Evolutionary conservation across 2,329 filamentous ascomycete species (phyloP), one percentile per base, ranked within the genome.

Genomic region (Alternaria brassicae): DNA sequence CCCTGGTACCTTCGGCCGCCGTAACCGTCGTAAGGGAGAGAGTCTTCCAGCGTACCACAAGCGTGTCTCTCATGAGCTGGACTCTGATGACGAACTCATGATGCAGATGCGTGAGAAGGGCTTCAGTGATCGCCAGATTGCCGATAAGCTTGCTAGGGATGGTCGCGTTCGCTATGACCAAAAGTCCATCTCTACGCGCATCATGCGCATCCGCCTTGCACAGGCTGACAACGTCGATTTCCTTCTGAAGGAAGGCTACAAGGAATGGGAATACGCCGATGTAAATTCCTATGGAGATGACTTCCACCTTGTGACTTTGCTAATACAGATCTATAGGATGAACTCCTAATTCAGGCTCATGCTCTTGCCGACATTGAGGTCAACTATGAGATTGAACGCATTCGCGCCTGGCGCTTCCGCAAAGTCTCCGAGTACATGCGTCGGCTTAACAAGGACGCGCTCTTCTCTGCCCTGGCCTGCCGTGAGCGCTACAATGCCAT

Each of bases 221-320:
- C 72, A 82, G 42, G 77, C 79, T 32, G 71, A 77, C 36, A 74
- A 76, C 21, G 74, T 81, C n/a, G 81, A 84, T 57, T 76, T 78
- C 42, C 71, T 78, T 23, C 73, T 85, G 0, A 76, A 81, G 44
- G 78, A 81, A 49, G 79, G 82, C 37, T 70, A 81, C 60, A 81
- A 77, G 49, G 81, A 82, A 65, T 85, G 83, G 83, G 77, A 81
- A 50, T 72, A 77, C 12, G 78, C 78, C 17, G 83, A 85, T 69
- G 82, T 83, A 71, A 65, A 76, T 68, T 40, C 19, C 8, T 13
- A 9, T 6, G 6, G 10, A 37, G 28, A 8, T 19, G 10, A 4
- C 6, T 32, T 28, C 10, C 6, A n/a, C n/a, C 13, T 32, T 36
- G 4, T n/a, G 41, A 36, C 34, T 34, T 39, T 3, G 48, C 55